These are phyloP conservation scores for Paraurostyla sp. DNA, from an alignment of 73 alveolate species.

Conservation along the genomic window DNA sequence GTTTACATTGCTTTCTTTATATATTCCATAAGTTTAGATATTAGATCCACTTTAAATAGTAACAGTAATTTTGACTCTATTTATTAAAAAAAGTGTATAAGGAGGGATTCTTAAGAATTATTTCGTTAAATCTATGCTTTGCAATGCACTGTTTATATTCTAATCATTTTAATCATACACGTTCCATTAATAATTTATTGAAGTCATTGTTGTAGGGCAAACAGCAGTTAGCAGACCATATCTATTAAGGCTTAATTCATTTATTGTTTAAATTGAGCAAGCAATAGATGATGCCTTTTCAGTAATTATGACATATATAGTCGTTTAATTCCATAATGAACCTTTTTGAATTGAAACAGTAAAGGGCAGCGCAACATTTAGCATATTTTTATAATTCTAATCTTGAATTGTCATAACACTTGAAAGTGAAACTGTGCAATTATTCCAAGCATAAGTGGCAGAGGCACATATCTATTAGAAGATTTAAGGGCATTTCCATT, in stretches of 20 bases:
- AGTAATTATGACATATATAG: background rate
- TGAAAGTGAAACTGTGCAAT: constrained; percentile 2
- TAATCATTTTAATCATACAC: background rate
- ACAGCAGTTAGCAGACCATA: background rate
- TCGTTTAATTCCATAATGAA: background rate
- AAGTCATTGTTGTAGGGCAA: background rate
- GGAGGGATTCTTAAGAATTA: constrained; percentile 14
- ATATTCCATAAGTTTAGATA: background rate
- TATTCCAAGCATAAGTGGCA: background rate
- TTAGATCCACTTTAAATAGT: background rate
- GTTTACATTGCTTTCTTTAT: background rate
- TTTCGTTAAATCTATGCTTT: background rate
- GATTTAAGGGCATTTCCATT: background rate
- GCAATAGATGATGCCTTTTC: background rate
- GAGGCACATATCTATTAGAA: background rate
- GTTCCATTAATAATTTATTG: background rate
- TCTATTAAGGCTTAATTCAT: background rate
- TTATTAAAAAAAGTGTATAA: background rate
- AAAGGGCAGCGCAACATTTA: background rate
- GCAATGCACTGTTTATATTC: background rate
- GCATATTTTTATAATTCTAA: background rate
- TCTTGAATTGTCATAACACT: background rate
- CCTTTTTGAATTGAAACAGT: background rate
- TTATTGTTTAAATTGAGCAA: background rate
- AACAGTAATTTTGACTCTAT: background rate